Base-by-base conservation (phyloP, 1,284 basidiomycete genomes). In the Apiotrichum akiyoshidainum region DNA sequence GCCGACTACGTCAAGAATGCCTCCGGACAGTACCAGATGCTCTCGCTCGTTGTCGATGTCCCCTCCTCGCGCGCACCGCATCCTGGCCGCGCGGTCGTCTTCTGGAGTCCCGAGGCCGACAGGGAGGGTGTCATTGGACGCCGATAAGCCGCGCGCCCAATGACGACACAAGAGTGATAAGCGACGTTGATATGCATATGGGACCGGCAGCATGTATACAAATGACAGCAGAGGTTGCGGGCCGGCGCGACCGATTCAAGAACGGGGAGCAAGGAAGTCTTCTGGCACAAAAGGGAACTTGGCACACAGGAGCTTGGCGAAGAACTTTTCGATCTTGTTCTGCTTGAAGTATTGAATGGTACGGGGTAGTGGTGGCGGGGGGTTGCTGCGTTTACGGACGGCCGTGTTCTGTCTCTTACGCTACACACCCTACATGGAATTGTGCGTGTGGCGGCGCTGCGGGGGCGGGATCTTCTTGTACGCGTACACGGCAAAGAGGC, bases 1-100 rank as follows among this genome's bases (percentile, higher is more conserved):
- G 77, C 73, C 8, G 77, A 78, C 58, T 78, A 78, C 52, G 72
- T 77, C 62, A 78, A 78, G 74, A 74, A 74, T 58, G 72, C 70
- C 10, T 58, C 62, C 5, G 75, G 72, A 2, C 67, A 71, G 22
- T 77, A 68, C 64, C 65, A 65, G 12, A 64, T 78, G 31, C 65
- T 78, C 6, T 68, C 74, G 8, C 68, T 78, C 17, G 67, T 73
- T 14, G 72, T 76, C 34, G 77, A 78, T 53, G 65, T 77, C 5
- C 77, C 77, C 7, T 65, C 65, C 0, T 67, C 68, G 2, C 52
- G 61, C 34, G 74, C 68, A 10, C 52, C 69, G 14, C 68, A 75
- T 45, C 73, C 73, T 2, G 67, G 70, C 26, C 65, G 74, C 55
- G 74, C 74, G 4, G 70, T 75, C 10, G 68, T 78, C 17, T 75